A percentile compares a stretch with the other conserved stretches of the same genome.
Evolutionary conservation across 169 alveolate genomes (phyloP).

Genomic region (Babesia microti): DNA sequence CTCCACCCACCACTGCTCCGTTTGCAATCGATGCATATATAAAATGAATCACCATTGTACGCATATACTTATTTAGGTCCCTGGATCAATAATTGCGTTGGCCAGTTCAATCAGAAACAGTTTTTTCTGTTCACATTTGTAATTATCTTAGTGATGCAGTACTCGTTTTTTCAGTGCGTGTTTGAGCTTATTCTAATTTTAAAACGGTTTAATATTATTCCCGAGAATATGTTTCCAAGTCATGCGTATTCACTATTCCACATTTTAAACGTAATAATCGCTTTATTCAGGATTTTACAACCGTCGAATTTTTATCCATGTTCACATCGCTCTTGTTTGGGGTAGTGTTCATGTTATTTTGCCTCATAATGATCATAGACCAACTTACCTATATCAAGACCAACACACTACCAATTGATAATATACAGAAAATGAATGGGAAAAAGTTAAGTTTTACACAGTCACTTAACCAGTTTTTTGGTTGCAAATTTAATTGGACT

Average conservation of each 20-base stretch:
- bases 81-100: constrained; percentile 79
- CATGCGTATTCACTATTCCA: too few relatives aligned
- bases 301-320: not conserved
- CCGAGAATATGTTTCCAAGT: too few relatives aligned
- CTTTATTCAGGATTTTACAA: not conserved
- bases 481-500: constrained; percentile 4
- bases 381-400: constrained; percentile 7
- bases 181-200: too few relatives aligned
- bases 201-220: too few relatives aligned
- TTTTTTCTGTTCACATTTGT: constrained; percentile 33
- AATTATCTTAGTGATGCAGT: too few relatives aligned
- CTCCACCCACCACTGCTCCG: constrained; percentile 76
- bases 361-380: constrained; percentile 14
- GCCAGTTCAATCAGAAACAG: constrained; percentile 74
- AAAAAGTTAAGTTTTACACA: constrained; percentile 6
- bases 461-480: constrained; percentile 9
- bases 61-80: constrained; percentile 37
- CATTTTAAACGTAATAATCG: constrained; percentile 8
- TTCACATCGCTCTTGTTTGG: constrained; percentile 15
- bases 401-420: constrained; percentile 20
- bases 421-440: constrained; percentile 5
- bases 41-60: constrained; percentile 83
- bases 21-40: constrained; percentile 72
- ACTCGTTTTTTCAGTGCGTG: too few relatives aligned
- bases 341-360: constrained; percentile 14